Base-by-base conservation (phyloP, 176 grass and related monocot genomes). In the Musa beccarii region DNA sequence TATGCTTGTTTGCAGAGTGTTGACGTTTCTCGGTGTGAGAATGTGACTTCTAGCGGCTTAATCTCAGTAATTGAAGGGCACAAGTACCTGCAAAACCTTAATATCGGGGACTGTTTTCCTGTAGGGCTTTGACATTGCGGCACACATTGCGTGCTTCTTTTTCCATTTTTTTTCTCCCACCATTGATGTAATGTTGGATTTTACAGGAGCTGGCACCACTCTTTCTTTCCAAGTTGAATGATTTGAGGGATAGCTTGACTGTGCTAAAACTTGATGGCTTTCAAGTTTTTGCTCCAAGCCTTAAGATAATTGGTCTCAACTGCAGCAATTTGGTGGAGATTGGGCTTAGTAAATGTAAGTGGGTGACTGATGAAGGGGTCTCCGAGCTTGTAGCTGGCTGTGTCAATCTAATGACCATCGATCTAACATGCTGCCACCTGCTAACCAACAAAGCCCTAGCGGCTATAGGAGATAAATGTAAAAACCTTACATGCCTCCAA, bases 1-100 rank as follows among this genome's bases (percentile, higher is more conserved):
- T 61, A 20, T 70, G 66, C 66, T 78, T 80, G 29, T 51, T 91
- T 80, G 71, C 83, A 99, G 95, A 87, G 79, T 52, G 72, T 99
- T 83, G 88, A 99, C 87, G 78, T 94, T 55, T 99, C 95, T 69
- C 88, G 95, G 80, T 99, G 90, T 69, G 78, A 87, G 71, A 89
- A 94, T 63, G 95, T 99, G 64, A 99, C 81, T 74, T 92, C 88
- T 13, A 24, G 79, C 13, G 95, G 90, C 52, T 83, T 99, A 84
- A 82, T 82, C 68, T 85, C 88, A 62, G 84, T 94, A 26, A 75
- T 89, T 50, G 86, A 92, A 84, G 90, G 90, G 79, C 82, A 87
- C 72, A 84, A 81, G 17, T 62, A 54, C 84, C 86, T 99, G 62
- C 75, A 76, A 82, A 91, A 89, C 68, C 69, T 99, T 64, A 74